Conservation (phyloP, 768 basidiomycete genomes). For the Suillus weaverae region DNA sequence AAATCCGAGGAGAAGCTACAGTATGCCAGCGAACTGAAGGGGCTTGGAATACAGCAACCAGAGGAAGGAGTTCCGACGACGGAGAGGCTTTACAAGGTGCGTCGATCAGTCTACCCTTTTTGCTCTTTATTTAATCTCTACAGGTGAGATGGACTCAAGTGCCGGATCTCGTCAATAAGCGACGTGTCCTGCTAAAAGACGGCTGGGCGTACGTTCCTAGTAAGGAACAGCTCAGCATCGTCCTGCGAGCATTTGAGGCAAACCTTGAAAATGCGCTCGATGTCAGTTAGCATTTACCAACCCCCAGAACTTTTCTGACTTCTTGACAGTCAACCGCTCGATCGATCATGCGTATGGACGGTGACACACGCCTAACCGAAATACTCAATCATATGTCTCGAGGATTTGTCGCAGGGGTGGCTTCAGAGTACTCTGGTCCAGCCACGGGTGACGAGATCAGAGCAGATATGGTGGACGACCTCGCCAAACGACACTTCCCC, state of each 20-base stretch:
- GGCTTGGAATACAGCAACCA: constrained; percentile 19
- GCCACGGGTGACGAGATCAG: constrained; percentile 68
- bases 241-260: constrained; percentile 82
- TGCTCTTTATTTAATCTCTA: not conserved
- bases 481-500: constrained; percentile 89
- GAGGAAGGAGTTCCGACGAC: not conserved
- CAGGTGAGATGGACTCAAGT: constrained; percentile 98
- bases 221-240: constrained; percentile 76
- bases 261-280: constrained; percentile 74
- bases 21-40: constrained; percentile 48
- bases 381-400: constrained; percentile 89
- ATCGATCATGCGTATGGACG: constrained; percentile 86
- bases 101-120: not conserved
- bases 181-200: constrained; percentile 71
- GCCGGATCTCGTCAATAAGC: constrained; percentile 83
- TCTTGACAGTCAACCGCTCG: constrained; percentile 72
- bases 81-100: constrained; percentile 70
- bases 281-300: constrained; percentile 39
- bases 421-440: constrained; percentile 73
- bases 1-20: constrained; percentile 51
- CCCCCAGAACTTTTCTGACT: constrained; percentile 12
- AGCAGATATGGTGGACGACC: constrained; percentile 91
- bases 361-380: constrained; percentile 88
- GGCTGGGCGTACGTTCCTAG: constrained; percentile 91
- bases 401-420: constrained; percentile 89